A percentile compares a stretch with the other conserved stretches of the same genome.
Evolutionary conservation across 345 rosid species (phyloP).

Genomic region (Eucalyptus urophylla): DNA sequence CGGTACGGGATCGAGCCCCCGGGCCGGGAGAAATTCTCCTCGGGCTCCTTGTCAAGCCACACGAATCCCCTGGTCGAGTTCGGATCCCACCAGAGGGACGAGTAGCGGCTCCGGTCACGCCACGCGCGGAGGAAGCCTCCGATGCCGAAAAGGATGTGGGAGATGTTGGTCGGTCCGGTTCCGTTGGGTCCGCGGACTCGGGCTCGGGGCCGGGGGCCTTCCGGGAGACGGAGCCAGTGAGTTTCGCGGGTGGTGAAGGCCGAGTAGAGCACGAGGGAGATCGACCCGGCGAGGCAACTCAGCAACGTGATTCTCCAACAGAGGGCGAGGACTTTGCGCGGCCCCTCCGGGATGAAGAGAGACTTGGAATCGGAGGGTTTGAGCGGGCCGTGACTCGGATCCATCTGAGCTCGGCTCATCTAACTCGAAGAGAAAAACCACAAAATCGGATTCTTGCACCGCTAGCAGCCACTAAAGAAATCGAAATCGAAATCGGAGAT

Average conservation of each 20-base stretch:
- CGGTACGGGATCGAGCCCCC: slow-evolving; percentile 13
- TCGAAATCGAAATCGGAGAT: neutral
- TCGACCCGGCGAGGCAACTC: slow-evolving; percentile 36
- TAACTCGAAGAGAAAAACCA: neutral
- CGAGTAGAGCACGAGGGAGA: slow-evolving; percentile 36
- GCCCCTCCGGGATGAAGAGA: slow-evolving; percentile 17
- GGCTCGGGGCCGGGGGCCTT: neutral
- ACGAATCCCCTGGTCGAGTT: slow-evolving; percentile 46
- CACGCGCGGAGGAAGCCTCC: slow-evolving; percentile 55
- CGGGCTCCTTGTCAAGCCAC: slow-evolving; percentile 43
- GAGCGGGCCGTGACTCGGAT: neutral
- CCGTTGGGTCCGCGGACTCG: neutral
- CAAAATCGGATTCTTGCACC: neutral
- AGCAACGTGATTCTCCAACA: slow-evolving; percentile 30
- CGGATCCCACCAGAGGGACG: slow-evolving; percentile 54
- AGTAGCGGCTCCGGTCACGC: slow-evolving; percentile 41
- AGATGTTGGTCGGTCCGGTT: slow-evolving; percentile 24
- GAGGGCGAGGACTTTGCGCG: slow-evolving; percentile 16
- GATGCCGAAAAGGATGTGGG: slow-evolving; percentile 61
- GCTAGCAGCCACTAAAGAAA: neutral
- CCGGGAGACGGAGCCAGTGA: slow-evolving; percentile 4
- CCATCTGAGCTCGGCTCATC: neutral
- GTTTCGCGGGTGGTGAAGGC: slow-evolving; percentile 8
- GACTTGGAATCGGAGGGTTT: neutral
- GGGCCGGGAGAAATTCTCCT: neutral